phyloP scores from a whole-genome alignment of 2,329 filamentous ascomycete genomes.

The Fusarium sp. region DNA sequence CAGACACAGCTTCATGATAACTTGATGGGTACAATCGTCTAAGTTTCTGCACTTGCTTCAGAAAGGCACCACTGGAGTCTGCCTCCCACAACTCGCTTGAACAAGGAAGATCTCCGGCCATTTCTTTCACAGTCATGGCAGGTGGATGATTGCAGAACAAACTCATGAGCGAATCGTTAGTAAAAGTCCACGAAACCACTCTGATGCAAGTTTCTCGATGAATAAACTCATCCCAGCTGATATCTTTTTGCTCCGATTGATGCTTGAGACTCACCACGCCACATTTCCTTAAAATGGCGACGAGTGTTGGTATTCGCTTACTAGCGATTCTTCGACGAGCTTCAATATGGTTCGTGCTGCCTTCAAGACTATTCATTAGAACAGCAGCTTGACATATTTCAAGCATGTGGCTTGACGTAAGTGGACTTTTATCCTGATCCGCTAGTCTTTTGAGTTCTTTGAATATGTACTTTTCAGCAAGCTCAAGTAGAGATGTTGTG shows the following conservation, averaged over 20 bases:
- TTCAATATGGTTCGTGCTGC: conserved; percentile 8
- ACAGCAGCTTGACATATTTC: conserved; percentile 31
- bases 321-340: conserved; percentile 14
- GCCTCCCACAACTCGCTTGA: conserved; percentile 25
- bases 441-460: conserved; percentile 3
- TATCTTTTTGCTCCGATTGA: fast-evolving
- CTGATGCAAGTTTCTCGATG: conserved; percentile 36
- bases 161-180: conserved; percentile 12
- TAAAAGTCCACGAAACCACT: conserved; percentile 28
- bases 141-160: conserved; percentile 33
- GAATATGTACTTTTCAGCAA: conserved; percentile 34
- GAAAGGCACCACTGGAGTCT: conserved; percentile 4
- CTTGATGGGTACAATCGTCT: background rate
- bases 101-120: conserved; percentile 34
- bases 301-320: conserved; percentile 13
- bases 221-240: conserved; percentile 20
- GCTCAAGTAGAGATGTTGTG: background rate
- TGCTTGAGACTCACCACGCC: conserved; percentile 8
- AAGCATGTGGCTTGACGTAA: conserved; percentile 7
- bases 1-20: background rate
- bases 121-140: conserved; percentile 20
- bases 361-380: conserved; percentile 18
- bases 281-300: conserved; percentile 13
- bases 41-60: fast-evolving
- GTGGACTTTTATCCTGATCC: background rate